phyloP scores from a whole-genome alignment of 1,139 yeast genomes.

The Candida mesenterica region DNA sequence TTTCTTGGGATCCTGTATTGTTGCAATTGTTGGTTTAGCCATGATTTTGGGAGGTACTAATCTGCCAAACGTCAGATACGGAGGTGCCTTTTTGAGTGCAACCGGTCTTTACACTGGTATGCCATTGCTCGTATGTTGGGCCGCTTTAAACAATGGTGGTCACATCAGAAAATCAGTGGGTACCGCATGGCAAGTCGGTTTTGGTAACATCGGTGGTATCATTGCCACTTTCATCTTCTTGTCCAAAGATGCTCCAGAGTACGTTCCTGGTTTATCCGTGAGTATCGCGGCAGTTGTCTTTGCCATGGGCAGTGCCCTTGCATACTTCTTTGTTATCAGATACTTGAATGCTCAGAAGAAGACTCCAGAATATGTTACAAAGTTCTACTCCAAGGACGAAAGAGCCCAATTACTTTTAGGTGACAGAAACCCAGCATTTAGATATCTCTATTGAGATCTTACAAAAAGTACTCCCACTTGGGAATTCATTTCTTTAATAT shows the following conservation, averaged over 20 bases:
- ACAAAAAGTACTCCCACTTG: not conserved
- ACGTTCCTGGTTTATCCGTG: constrained; percentile 54
- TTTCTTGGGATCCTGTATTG: constrained; percentile 35
- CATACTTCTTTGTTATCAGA: constrained; percentile 41
- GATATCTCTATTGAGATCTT: constrained; percentile 29
- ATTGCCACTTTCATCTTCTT: constrained; percentile 65
- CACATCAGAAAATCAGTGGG: constrained; percentile 71
- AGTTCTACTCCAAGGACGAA: constrained; percentile 46
- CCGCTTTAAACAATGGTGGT: constrained; percentile 64
- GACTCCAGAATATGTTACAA: constrained; percentile 32
- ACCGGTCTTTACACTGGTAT: constrained; percentile 67
- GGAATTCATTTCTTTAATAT: not conserved
- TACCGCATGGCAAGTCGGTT: constrained; percentile 75
- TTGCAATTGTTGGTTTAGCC: constrained; percentile 56
- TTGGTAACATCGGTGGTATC: constrained; percentile 83
- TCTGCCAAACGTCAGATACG: constrained; percentile 52
- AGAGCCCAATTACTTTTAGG: constrained; percentile 54
- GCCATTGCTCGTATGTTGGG: constrained; percentile 78
- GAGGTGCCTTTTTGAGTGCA: constrained; percentile 67
- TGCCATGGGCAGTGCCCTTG: constrained; percentile 43
- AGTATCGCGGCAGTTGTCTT: constrained; percentile 54
- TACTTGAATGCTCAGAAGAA: constrained; percentile 45
- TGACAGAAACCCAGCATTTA: constrained; percentile 64
- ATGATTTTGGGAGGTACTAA: constrained; percentile 43
- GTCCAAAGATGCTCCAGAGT: constrained; percentile 56